These are phyloP conservation scores for Pezicula radicicola DNA, from an alignment of 2,329 filamentous ascomycete species.

Conservation along the genomic window DNA sequence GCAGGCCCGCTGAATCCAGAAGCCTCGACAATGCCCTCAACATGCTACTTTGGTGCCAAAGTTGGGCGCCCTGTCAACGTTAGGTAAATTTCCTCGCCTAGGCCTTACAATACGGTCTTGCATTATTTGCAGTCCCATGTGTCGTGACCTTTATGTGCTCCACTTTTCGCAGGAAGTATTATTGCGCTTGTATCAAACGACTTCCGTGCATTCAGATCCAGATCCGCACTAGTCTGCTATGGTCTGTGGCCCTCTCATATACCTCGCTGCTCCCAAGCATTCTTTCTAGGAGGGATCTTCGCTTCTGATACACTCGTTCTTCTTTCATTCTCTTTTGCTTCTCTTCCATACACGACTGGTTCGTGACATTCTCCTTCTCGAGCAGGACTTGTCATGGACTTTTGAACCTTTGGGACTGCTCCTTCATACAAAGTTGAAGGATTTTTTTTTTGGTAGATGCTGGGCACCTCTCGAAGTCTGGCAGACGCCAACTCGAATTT, in stretches of 20 bases:
- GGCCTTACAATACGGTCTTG: not conserved
- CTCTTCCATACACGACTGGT: constrained; percentile 27
- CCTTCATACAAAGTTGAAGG: not conserved
- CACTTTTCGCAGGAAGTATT: not conserved
- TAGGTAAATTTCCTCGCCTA: too few species aligned
- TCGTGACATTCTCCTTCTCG: constrained; percentile 24
- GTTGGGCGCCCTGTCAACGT: not conserved
- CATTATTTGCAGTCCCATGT: not conserved
- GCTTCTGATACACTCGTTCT: constrained; percentile 15
- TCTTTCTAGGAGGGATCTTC: constrained; percentile 5
- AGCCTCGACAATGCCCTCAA: not conserved
- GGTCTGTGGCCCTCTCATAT: not conserved
- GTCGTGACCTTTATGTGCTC: constrained; percentile 3
- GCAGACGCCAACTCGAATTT: constrained; percentile 14
- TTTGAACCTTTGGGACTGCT: constrained; percentile 4
- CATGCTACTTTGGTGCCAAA: not conserved
- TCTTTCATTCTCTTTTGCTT: constrained; percentile 12
- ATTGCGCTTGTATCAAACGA: not conserved
- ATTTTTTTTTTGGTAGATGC: constrained; percentile 17
- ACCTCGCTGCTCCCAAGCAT: not conserved
- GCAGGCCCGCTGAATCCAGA: not conserved
- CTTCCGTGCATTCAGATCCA: constrained; percentile 1
- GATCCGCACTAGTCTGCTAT: not conserved
- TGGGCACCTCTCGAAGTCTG: constrained; percentile 16
- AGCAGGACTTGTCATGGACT: constrained; percentile 13